Base-by-base conservation (phyloP, 768 basidiomycete genomes). In the Lactarius sanguifluus region DNA sequence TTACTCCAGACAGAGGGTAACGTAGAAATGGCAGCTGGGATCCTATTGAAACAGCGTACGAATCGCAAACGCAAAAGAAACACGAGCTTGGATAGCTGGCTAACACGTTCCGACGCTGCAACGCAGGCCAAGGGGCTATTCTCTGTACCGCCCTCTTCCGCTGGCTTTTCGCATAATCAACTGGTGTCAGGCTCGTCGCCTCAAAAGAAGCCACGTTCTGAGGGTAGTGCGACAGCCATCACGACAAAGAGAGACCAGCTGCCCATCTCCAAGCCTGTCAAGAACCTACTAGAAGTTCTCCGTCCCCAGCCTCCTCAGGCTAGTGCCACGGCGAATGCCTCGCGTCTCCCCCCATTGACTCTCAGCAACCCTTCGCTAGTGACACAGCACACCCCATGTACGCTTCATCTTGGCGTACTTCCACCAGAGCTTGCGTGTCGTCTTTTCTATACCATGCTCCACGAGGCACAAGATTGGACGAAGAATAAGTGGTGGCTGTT, bases 401-500 rank as follows among this genome's bases (percentile, higher is more conserved):
- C 92, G 1, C 73, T 92, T 52, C 91, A 93, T 74, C 75, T 79
- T 20, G 85, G 86, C 15, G 73, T 90, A 25, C 82, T 94, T 12
- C 90, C 92, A 9, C 82, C 85, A 2, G 87, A 91, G 57, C 82
- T 94, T 20, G 92, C 92, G 0, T 91, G 84, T 73, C 80, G 80
- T 59, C 78, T 94, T 25, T 94, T 91, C 75, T 87, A 92, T 69
- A 81, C 80, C 0, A 88, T 94, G 89, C 66, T 88, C 16, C 81
- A 86, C 57, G 77, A 81, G 18, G 86, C 91, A 23, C 79, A 76
- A 47, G 71, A 75, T 9, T 94, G 91, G 92, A 77, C 82, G 68
- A 79, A 85, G 59, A 91, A 90, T 67, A 90, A 86, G 71, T 94
- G 92, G 92, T 93, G 88, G 87, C 80, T 94, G 23, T 88, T 91